Evolutionary conservation across 208 protist genomes (phyloP).

Genomic region (Paratrypanosoma confusum): DNA sequence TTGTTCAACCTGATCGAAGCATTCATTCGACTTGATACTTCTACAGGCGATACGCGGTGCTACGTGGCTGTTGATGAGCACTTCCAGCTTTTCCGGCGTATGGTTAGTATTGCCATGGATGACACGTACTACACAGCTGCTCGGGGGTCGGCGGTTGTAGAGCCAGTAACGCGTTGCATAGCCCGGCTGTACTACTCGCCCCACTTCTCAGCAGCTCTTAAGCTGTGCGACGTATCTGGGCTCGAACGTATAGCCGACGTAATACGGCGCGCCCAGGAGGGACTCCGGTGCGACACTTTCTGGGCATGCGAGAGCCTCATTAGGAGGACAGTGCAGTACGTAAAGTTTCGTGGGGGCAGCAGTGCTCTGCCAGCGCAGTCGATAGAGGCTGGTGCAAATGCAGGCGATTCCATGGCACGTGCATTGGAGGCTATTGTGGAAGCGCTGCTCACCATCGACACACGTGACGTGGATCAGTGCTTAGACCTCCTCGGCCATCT

Average conservation of each 20-base stretch:
- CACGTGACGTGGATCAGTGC: too few relatives aligned
- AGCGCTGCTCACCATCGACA: too few relatives aligned
- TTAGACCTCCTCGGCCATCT: too few relatives aligned
- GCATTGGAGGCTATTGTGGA: too few relatives aligned
- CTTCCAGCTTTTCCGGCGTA: slow-evolving; percentile 5
- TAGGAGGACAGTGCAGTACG: too few relatives aligned
- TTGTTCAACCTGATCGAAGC: slow-evolving; percentile 10
- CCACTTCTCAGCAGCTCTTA: not conserved
- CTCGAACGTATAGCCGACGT: slow-evolving; percentile 1
- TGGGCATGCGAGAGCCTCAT: too few relatives aligned
- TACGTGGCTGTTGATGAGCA: slow-evolving; percentile 5
- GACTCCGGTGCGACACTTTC: too few relatives aligned
- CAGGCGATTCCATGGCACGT: too few relatives aligned
- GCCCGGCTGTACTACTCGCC: slow-evolving; percentile 1
- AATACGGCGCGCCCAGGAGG: slow-evolving; percentile 2
- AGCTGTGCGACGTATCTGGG: not conserved
- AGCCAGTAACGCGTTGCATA: slow-evolving; percentile 3
- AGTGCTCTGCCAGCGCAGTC: too few relatives aligned
- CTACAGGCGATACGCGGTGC: not conserved
- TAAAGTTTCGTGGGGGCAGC: too few relatives aligned
- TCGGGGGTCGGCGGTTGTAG: not conserved
- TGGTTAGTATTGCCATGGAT: slow-evolving; percentile 6
- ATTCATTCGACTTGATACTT: slow-evolving; percentile 2
- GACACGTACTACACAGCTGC: slow-evolving; percentile 2
- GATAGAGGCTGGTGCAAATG: too few relatives aligned